Conservation (phyloP, 2,329 filamentous ascomycete genomes). For the Onygenales sp. region DNA sequence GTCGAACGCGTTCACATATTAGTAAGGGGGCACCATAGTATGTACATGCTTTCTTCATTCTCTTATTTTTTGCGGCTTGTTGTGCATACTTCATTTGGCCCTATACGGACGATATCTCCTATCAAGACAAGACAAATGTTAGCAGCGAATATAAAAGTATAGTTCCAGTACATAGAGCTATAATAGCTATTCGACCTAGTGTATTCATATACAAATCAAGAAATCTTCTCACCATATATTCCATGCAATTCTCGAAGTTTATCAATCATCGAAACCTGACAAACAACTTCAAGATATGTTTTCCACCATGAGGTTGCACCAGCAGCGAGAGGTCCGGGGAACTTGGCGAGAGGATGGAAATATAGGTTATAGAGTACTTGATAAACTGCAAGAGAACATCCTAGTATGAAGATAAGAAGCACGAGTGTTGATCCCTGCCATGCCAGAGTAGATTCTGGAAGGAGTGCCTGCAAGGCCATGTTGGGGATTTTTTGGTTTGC, state of each 20-base stretch:
- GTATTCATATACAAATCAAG: neutral
- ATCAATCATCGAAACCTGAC: constrained; percentile 8
- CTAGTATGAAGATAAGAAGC: neutral
- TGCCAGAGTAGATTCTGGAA: neutral
- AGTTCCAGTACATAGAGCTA: neutral
- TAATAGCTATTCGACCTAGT: neutral
- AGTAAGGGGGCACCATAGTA: neutral
- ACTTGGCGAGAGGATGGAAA: constrained; percentile 14
- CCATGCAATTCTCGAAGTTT: constrained; percentile 11
- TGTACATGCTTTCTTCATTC: neutral
- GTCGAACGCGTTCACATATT: neutral
- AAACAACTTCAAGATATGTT: constrained; percentile 19
- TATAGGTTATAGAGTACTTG: constrained; percentile 14
- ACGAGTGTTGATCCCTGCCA: neutral
- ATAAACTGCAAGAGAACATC: neutral
- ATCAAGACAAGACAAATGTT: neutral
- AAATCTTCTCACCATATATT: constrained; percentile 10
- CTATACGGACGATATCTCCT: constrained; percentile 16
- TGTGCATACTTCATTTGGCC: constrained; percentile 13
- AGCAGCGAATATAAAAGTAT: neutral
- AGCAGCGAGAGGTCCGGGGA: constrained; percentile 21
- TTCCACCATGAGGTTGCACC: constrained; percentile 19
- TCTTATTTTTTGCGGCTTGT: neutral
- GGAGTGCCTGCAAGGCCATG: no score
- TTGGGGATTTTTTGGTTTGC: no score